Conservation (phyloP, 1,284 basidiomycete genomes). For the Schizopora paradoxa region DNA sequence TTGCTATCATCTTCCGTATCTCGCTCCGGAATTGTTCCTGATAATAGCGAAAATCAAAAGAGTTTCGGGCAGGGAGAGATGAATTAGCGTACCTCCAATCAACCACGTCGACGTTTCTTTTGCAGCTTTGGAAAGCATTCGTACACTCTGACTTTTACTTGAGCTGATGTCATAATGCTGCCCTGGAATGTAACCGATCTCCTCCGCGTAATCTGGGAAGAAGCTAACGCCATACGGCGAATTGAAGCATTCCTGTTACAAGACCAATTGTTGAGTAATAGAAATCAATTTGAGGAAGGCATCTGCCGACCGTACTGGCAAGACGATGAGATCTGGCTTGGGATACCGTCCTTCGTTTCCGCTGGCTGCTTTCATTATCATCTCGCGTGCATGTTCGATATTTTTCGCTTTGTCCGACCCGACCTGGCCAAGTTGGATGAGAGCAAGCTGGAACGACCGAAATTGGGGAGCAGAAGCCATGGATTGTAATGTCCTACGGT, state of each 20-base stretch:
- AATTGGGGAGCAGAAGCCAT: slow-evolving; percentile 33
- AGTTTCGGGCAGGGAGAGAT: background rate
- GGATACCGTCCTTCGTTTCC: slow-evolving; percentile 33
- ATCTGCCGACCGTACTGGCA: slow-evolving; percentile 60
- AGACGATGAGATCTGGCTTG: slow-evolving; percentile 78
- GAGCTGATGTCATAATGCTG: slow-evolving; percentile 51
- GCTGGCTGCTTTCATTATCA: slow-evolving; percentile 67
- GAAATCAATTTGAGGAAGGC: background rate
- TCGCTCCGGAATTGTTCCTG: slow-evolving; percentile 87
- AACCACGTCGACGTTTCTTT: slow-evolving; percentile 83
- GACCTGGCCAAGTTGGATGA: slow-evolving; percentile 79
- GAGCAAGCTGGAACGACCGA: slow-evolving; percentile 76
- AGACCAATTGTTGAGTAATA: slow-evolving; percentile 5
- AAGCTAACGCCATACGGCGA: slow-evolving; percentile 88
- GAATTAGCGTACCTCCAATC: slow-evolving; percentile 68
- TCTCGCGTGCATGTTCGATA: slow-evolving; percentile 72
- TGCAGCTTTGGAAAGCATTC: slow-evolving; percentile 78
- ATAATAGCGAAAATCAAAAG: background rate
- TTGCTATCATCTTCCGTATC: slow-evolving; percentile 54
- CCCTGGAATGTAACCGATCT: slow-evolving; percentile 57
- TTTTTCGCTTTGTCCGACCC: slow-evolving; percentile 68
- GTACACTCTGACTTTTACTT: slow-evolving; percentile 73
- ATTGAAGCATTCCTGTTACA: slow-evolving; percentile 89
- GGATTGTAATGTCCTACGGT: background rate
- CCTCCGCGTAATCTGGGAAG: slow-evolving; percentile 84